Evolutionary conservation across 140 eudicot species (phyloP).

Genomic region (Flaveria floridana): DNA sequence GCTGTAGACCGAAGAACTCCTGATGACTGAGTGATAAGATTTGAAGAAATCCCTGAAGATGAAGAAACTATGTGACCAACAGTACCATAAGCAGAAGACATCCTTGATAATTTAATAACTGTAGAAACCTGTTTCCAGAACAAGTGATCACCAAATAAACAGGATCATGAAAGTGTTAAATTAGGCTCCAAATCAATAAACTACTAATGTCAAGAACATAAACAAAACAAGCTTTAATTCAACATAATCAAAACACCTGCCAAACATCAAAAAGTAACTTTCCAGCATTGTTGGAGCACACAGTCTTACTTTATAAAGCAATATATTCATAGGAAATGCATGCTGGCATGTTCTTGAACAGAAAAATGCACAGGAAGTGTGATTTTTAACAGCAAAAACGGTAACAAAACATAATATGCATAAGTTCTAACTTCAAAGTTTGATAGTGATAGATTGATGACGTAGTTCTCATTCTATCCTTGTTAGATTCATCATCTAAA

Average conservation of each 20-base stretch:
- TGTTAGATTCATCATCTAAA: not conserved
- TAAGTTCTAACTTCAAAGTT: not conserved
- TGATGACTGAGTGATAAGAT: conserved; percentile 58
- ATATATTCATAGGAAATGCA: too few relatives aligned
- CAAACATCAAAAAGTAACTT: not conserved
- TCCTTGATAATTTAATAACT: conserved; percentile 35
- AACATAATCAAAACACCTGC: not conserved
- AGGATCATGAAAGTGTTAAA: not conserved
- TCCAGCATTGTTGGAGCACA: not conserved
- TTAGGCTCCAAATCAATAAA: too few relatives aligned
- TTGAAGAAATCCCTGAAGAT: conserved; percentile 59
- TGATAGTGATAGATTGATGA: not conserved
- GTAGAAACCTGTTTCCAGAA: conserved; percentile 24
- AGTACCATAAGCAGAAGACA: conserved; percentile 58
- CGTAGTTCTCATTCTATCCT: not conserved
- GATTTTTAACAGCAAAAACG: conserved; percentile 2
- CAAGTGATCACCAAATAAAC: not conserved
- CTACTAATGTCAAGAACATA: not conserved
- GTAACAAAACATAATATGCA: not conserved
- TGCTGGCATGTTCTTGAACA: not conserved
- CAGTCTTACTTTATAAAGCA: not conserved
- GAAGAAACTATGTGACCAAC: conserved; percentile 77
- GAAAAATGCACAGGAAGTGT: not conserved
- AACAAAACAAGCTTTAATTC: not conserved
- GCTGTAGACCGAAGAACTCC: conserved; percentile 62